Percentiles rank a stretch among this genome's conserved stretches.
These are phyloP conservation scores for Pythium plurisporium DNA, from an alignment of 352 stramenopile genomes.

Conservation along the genomic window DNA sequence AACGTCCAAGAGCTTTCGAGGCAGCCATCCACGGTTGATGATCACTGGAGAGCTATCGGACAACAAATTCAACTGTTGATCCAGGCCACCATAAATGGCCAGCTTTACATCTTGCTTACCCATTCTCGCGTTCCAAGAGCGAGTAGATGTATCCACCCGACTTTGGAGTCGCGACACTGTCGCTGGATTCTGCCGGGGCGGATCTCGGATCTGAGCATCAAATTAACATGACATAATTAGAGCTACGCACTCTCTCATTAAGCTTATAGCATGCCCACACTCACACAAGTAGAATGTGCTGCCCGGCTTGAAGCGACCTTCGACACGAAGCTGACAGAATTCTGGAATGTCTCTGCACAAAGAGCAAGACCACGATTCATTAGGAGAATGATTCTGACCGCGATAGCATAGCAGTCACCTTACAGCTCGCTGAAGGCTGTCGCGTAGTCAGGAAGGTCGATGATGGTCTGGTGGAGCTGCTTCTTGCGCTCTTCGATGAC, in stretches of 20 bases:
- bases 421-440: slow-evolving; percentile 56
- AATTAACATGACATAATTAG: slow-evolving; percentile 4
- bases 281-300: slow-evolving; percentile 79
- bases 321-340: slow-evolving; percentile 65
- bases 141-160: slow-evolving; percentile 86
- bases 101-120: slow-evolving; percentile 27
- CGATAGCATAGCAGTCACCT: background rate
- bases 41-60: slow-evolving; percentile 66
- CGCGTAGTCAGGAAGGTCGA: slow-evolving; percentile 57
- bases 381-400: background rate
- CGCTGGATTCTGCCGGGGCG: slow-evolving; percentile 68
- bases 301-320: slow-evolving; percentile 62
- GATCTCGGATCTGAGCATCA: slow-evolving; percentile 50
- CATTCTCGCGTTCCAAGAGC: slow-evolving; percentile 60
- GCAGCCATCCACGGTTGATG: slow-evolving; percentile 82
- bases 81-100: background rate
- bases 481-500: slow-evolving; percentile 81
- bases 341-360: slow-evolving; percentile 63
- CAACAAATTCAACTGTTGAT: background rate
- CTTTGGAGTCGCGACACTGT: slow-evolving; percentile 74
- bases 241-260: background rate
- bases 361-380: background rate
- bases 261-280: slow-evolving; percentile 6
- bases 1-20: slow-evolving; percentile 62
- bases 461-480: slow-evolving; percentile 55